phyloP scores from a whole-genome alignment of 2,329 filamentous ascomycete genomes.

The Aspergillus persii region DNA sequence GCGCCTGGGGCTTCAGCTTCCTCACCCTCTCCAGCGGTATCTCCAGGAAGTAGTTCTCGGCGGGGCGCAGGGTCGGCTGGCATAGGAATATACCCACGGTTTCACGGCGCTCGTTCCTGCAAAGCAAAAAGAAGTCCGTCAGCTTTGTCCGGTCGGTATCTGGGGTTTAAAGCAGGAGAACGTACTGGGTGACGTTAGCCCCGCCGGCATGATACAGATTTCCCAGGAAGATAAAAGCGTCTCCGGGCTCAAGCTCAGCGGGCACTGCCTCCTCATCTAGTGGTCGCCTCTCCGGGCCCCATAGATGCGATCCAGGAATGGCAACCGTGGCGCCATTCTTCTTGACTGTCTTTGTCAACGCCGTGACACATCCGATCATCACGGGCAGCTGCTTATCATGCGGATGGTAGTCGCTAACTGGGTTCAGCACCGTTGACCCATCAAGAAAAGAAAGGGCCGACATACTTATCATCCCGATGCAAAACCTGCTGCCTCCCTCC shows the following conservation, averaged over 20 bases:
- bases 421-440: not conserved
- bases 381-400: slow-evolving; percentile 36
- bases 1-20: slow-evolving; percentile 31
- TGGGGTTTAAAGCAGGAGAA: not conserved
- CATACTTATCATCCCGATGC: slow-evolving; percentile 39
- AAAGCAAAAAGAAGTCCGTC: not conserved
- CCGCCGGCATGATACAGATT: slow-evolving; percentile 44
- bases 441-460: not conserved
- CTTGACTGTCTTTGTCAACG: slow-evolving; percentile 40
- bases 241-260: slow-evolving; percentile 42
- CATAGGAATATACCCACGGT: slow-evolving; percentile 35
- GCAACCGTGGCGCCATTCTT: slow-evolving; percentile 45
- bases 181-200: slow-evolving; percentile 31
- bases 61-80: slow-evolving; percentile 33
- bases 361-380: slow-evolving; percentile 41
- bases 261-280: slow-evolving; percentile 39
- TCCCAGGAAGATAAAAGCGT: slow-evolving; percentile 42
- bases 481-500: slow-evolving; percentile 41
- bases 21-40: slow-evolving; percentile 29
- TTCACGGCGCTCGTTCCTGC: slow-evolving; percentile 29
- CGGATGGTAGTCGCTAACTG: slow-evolving; percentile 23
- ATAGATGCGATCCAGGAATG: slow-evolving; percentile 43
- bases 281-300: slow-evolving; percentile 39
- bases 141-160: not conserved
- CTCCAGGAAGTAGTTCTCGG: slow-evolving; percentile 36